phyloP scores from a whole-genome alignment of 768 basidiomycete species.

The Lactarius pseudohatsudake region DNA sequence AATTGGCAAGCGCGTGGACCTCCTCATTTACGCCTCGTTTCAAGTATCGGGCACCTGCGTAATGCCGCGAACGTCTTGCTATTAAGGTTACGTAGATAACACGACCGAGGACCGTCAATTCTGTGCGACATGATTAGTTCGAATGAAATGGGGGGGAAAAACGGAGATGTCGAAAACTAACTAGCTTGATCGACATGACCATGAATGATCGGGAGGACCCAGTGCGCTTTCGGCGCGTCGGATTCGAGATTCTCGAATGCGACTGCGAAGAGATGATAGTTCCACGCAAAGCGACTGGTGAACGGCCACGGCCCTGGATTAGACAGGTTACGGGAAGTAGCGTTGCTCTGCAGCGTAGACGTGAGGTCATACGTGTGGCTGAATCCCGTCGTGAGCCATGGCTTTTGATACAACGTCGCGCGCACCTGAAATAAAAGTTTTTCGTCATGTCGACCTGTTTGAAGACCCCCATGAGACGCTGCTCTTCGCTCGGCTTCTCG shows the following conservation, averaged over 20 bases:
- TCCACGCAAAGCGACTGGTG: slow-evolving; percentile 94
- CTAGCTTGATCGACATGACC: slow-evolving; percentile 99
- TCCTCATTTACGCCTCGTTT: slow-evolving; percentile 94
- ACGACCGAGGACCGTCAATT: slow-evolving; percentile 85
- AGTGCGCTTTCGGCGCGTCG: slow-evolving; percentile 57
- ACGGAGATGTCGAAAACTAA: slow-evolving; percentile 36
- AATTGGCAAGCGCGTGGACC: slow-evolving; percentile 42
- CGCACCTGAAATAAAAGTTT: slow-evolving; percentile 96
- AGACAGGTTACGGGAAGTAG: slow-evolving; percentile 56
- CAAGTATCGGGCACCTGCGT: slow-evolving; percentile 91
- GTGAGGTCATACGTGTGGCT: slow-evolving; percentile 98
- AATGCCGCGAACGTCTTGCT: slow-evolving; percentile 90
- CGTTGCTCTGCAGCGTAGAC: slow-evolving; percentile 91
- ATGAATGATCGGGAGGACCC: slow-evolving; percentile 90
- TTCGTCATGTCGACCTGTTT: slow-evolving; percentile 98
- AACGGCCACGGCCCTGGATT: slow-evolving; percentile 57
- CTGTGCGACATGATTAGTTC: slow-evolving; percentile 43
- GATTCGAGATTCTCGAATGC: slow-evolving; percentile 53
- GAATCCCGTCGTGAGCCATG: slow-evolving; percentile 2
- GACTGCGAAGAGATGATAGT: slow-evolving; percentile 77
- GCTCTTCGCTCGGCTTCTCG: slow-evolving; percentile 87
- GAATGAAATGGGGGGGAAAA: not conserved
- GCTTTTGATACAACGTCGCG: not conserved
- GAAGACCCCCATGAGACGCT: slow-evolving; percentile 84
- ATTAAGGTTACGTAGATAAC: slow-evolving; percentile 94